Evolutionary conservation across 352 stramenopile genomes (phyloP).

Genomic region (Globisporangium echinulatum): DNA sequence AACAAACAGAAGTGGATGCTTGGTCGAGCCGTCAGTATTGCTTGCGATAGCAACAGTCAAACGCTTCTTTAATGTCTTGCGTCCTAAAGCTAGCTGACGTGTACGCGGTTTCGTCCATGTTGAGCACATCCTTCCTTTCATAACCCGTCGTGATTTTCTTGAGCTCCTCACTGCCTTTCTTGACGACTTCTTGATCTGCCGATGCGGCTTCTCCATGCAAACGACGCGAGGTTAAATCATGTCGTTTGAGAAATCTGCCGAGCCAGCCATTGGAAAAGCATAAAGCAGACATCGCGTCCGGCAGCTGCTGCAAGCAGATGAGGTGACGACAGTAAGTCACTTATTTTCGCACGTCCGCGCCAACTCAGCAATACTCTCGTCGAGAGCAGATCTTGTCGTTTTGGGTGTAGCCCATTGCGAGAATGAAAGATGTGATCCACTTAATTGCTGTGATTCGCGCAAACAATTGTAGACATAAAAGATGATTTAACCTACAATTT

Average conservation of each 20-base stretch:
- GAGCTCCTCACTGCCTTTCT: not conserved
- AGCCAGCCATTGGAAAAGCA: not conserved
- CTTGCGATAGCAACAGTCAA: conserved; percentile 1
- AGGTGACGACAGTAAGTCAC: too few species aligned
- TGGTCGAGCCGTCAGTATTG: conserved; percentile 1
- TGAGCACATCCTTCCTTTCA: not conserved
- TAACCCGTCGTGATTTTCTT: not conserved
- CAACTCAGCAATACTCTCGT: too few species aligned
- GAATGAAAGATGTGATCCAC: too few species aligned
- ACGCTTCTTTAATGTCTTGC: not conserved
- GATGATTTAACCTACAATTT: too few species aligned
- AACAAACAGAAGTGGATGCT: conserved; percentile 3
- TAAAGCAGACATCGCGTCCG: not conserved
- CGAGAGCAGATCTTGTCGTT: too few species aligned
- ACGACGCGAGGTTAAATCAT: not conserved
- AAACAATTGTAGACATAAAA: too few species aligned
- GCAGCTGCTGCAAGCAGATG: too few species aligned
- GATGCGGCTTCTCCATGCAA: not conserved
- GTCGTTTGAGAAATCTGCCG: not conserved
- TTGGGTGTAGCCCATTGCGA: too few species aligned
- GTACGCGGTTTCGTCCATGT: not conserved
- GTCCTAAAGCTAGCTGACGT: not conserved
- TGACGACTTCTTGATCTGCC: not conserved
- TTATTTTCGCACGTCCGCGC: too few species aligned
- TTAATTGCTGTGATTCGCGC: too few species aligned